phyloP scores from a whole-genome alignment of 2,329 filamentous ascomycete species.

The Hortaea sp. region DNA sequence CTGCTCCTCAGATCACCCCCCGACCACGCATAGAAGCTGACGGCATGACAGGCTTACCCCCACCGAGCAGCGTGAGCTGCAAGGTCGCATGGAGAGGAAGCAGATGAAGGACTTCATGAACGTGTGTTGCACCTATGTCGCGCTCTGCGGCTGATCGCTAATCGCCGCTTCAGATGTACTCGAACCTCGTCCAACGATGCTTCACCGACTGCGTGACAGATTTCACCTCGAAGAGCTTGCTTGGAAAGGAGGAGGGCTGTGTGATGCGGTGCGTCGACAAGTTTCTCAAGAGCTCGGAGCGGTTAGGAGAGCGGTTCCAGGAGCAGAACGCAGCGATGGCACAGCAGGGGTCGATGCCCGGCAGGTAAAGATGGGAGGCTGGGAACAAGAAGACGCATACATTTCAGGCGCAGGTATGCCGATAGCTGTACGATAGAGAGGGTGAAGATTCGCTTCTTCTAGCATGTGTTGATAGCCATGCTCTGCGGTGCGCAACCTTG shows the following conservation, averaged over 20 bases:
- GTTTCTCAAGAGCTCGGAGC: conserved; percentile 82
- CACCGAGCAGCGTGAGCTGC: conserved; percentile 83
- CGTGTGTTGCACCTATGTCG: conserved; percentile 46
- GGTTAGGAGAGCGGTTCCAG: conserved; percentile 83
- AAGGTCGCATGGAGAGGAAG: conserved; percentile 90
- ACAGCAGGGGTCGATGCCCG: conserved; percentile 41
- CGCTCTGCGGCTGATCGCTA: background rate
- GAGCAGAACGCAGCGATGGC: conserved; percentile 61
- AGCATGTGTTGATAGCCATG: background rate
- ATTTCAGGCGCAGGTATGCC: background rate
- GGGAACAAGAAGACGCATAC: background rate
- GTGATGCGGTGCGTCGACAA: conserved; percentile 93
- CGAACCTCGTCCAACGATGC: conserved; percentile 72
- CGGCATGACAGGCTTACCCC: conserved; percentile 51
- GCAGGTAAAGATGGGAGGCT: conserved; percentile 12
- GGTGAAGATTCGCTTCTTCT: background rate
- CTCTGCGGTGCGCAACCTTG: no score
- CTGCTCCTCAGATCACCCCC: conserved; percentile 6
- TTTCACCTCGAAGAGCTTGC: conserved; percentile 94
- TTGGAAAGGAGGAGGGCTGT: conserved; percentile 79
- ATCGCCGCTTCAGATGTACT: conserved; percentile 48
- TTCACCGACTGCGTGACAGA: conserved; percentile 96
- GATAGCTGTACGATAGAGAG: background rate
- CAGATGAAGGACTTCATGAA: conserved; percentile 99
- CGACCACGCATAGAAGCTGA: conserved; percentile 4